These are phyloP conservation scores for Coemansia sp. DNA, from an alignment of 192 early-diverging fungal species.

Conservation along the genomic window DNA sequence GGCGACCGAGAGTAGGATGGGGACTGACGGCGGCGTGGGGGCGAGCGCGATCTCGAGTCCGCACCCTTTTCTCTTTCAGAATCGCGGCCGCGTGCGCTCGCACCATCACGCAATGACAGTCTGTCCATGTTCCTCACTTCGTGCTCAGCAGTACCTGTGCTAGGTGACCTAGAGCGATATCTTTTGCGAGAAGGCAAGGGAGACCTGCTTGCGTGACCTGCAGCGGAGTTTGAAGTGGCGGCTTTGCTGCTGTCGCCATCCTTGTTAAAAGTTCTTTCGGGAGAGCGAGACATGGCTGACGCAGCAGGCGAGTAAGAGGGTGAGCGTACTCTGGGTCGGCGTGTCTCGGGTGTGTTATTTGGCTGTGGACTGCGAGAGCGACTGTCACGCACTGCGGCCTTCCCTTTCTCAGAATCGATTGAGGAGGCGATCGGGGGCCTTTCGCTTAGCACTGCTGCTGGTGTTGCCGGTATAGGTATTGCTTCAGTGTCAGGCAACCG, in stretches of 20 bases:
- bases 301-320: slow-evolving; percentile 41
- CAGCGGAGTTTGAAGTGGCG: not conserved
- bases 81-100: not conserved
- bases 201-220: not conserved
- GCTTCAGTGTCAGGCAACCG: not conserved
- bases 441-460: not conserved
- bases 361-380: slow-evolving; percentile 3
- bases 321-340: slow-evolving; percentile 28
- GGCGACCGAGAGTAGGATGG: slow-evolving; percentile 13
- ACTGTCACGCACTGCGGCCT: not conserved
- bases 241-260: not conserved
- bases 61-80: not conserved
- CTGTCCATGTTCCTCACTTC: slow-evolving; percentile 17
- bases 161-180: slow-evolving; percentile 6
- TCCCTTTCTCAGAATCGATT: not conserved
- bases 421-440: not conserved
- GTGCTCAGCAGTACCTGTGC: not conserved
- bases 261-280: not conserved
- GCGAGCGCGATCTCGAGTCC: not conserved
- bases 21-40: slow-evolving; percentile 6
- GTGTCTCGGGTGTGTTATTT: not conserved
- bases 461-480: not conserved
- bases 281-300: not conserved
- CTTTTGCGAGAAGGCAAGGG: slow-evolving; percentile 5
- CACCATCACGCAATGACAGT: slow-evolving; percentile 19